A percentile compares a stretch with the other conserved stretches of the same genome.
Conservation (phyloP, 768 basidiomycete species). For the Tricholoma flavovirens region DNA sequence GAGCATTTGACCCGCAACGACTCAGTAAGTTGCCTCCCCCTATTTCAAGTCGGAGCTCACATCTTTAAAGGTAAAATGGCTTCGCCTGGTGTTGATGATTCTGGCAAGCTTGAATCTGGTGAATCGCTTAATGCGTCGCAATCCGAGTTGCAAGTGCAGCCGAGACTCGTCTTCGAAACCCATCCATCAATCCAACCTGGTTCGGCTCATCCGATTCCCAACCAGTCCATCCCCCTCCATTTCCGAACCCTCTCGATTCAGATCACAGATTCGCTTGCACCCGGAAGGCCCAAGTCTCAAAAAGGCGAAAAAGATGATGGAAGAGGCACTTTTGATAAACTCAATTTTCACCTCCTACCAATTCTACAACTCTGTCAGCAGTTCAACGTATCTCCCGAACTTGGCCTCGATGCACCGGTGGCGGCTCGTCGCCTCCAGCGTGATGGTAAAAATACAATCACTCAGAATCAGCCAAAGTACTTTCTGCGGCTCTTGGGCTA, state of each 20-base stretch:
- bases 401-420: constrained; percentile 11
- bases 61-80: too few relatives aligned
- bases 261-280: constrained; percentile 13
- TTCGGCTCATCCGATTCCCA: background rate
- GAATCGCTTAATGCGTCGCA: background rate
- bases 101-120: background rate
- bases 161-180: background rate
- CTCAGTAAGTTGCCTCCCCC: too few relatives aligned
- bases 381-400: constrained; percentile 9
- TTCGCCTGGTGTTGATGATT: background rate
- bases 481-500: constrained; percentile 13
- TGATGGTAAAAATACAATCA: constrained; percentile 15
- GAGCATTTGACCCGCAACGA: too few relatives aligned
- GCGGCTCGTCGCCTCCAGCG: constrained; percentile 13
- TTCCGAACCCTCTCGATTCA: constrained; percentile 18
- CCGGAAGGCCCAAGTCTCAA: constrained; percentile 6
- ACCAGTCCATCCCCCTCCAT: constrained; percentile 14
- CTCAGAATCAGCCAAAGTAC: constrained; percentile 11
- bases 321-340: constrained; percentile 8
- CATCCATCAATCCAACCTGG: background rate
- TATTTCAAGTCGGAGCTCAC: too few relatives aligned
- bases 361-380: constrained; percentile 9
- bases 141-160: background rate
- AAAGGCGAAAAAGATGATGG: constrained; percentile 5
- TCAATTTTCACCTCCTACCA: constrained; percentile 11